phyloP scores from a whole-genome alignment of 306 rosid genomes.

The Inga oerstediana region DNA sequence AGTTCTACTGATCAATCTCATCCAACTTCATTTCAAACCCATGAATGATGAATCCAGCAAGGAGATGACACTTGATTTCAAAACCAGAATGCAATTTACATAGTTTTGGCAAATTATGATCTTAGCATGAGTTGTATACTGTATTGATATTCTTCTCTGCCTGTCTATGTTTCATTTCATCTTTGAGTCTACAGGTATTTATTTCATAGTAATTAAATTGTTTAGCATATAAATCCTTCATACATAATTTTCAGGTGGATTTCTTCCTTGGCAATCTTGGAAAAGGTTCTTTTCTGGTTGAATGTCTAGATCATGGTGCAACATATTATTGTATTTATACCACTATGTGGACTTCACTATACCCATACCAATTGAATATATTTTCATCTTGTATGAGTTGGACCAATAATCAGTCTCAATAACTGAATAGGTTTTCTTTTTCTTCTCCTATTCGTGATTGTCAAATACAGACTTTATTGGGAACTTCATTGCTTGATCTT shows the following conservation, averaged over 20 bases:
- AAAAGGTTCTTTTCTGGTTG: slow-evolving; percentile 85
- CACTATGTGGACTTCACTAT: slow-evolving; percentile 12
- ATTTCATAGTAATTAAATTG: neutral
- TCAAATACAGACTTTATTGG: neutral
- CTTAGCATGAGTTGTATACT: neutral
- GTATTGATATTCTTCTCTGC: neutral
- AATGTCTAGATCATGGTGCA: slow-evolving; percentile 16
- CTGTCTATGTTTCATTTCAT: neutral
- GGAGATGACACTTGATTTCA: neutral
- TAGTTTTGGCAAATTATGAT: neutral
- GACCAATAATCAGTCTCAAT: neutral
- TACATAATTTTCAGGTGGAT: slow-evolving; percentile 64
- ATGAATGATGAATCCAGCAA: neutral
- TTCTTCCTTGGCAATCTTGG: slow-evolving; percentile 99
- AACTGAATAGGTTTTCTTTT: slow-evolving; percentile 1
- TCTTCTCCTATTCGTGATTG: slow-evolving; percentile 9
- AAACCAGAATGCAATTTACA: neutral
- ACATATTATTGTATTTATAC: neutral
- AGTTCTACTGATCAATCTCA: slow-evolving; percentile 1
- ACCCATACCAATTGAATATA: neutral
- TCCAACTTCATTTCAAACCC: neutral
- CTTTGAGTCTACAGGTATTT: neutral
- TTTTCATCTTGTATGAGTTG: slow-evolving; percentile 2
- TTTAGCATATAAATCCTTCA: slow-evolving; percentile 2
- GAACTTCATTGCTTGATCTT: neutral